phyloP scores from a whole-genome alignment of 176 grass and related monocot genomes.

The Microstegium vimineum region DNA sequence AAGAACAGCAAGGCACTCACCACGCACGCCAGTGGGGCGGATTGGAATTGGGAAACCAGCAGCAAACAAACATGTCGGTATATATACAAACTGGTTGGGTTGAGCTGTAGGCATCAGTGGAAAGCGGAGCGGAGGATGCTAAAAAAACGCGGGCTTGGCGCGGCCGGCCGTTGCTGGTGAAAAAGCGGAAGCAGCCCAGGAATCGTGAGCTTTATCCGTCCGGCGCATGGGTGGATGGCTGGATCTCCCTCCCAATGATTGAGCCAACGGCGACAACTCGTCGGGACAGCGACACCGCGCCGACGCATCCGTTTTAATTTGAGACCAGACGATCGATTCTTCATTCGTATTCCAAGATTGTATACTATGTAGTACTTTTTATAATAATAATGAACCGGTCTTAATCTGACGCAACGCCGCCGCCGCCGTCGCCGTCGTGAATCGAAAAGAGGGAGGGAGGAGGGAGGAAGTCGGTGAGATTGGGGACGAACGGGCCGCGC shows the following conservation, averaged over 20 bases:
- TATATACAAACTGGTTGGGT: conserved; percentile 34
- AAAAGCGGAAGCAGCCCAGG: conserved; percentile 7
- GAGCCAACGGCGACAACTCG: conserved; percentile 41
- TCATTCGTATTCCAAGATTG: not conserved
- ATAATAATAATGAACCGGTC: conserved; percentile 18
- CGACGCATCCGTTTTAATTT: conserved; percentile 33
- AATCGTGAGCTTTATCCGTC: conserved; percentile 17
- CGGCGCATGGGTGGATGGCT: not conserved
- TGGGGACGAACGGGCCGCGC: not conserved
- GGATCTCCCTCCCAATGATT: conserved; percentile 64
- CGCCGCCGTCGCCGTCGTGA: not conserved
- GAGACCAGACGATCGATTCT: not conserved
- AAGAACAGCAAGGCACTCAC: conserved; percentile 23
- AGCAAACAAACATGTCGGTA: conserved; percentile 11
- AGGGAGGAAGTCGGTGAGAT: not conserved
- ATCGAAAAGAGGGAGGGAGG: not conserved
- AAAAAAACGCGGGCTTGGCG: conserved; percentile 23
- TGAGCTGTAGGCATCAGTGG: conserved; percentile 33
- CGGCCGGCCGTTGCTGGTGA: conserved; percentile 20
- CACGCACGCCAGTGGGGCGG: not conserved
- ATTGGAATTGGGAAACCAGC: conserved; percentile 22
- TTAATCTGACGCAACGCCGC: not conserved
- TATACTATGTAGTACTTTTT: not conserved
- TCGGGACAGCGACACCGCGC: conserved; percentile 61
- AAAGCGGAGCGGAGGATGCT: conserved; percentile 10